Evolutionary conservation across 1,284 basidiomycete genomes (phyloP).

Genomic region (Pseudozyma sp.): DNA sequence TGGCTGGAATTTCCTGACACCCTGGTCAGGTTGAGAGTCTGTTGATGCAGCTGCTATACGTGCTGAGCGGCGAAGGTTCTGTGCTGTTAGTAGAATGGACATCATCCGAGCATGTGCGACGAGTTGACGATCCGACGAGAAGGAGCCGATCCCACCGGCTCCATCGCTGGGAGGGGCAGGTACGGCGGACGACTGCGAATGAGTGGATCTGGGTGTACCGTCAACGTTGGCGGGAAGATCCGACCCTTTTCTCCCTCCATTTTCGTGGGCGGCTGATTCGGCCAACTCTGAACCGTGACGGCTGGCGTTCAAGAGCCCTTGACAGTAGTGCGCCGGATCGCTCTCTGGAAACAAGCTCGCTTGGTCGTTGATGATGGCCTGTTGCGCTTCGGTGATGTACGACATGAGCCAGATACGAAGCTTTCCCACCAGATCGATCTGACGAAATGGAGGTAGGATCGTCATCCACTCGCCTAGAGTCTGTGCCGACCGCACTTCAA

Average conservation of each 20-base stretch:
- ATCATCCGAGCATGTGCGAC: slow-evolving; percentile 58
- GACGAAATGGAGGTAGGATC: slow-evolving; percentile 59
- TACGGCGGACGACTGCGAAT: slow-evolving; percentile 20
- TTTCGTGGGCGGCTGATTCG: slow-evolving; percentile 2
- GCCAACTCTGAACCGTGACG: slow-evolving; percentile 32
- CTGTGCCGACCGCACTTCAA: slow-evolving; percentile 54
- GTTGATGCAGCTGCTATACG: slow-evolving; percentile 17
- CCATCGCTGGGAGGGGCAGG: slow-evolving; percentile 18
- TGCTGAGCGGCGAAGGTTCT: slow-evolving; percentile 42
- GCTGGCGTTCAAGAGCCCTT: slow-evolving; percentile 49
- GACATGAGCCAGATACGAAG: slow-evolving; percentile 62
- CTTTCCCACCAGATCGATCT: slow-evolving; percentile 58
- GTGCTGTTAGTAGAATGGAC: slow-evolving; percentile 53
- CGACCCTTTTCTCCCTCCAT: slow-evolving; percentile 4
- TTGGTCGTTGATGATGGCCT: slow-evolving; percentile 55
- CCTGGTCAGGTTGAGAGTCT: slow-evolving; percentile 3
- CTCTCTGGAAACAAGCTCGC: slow-evolving; percentile 46
- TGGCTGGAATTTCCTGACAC: slow-evolving; percentile 13
- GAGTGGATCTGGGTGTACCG: slow-evolving; percentile 22
- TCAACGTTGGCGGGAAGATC: slow-evolving; percentile 5
- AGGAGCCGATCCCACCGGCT: slow-evolving; percentile 36
- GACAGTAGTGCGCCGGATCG: slow-evolving; percentile 52
- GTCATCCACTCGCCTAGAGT: slow-evolving; percentile 59
- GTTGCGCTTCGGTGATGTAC: slow-evolving; percentile 60
- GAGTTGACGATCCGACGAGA: slow-evolving; percentile 54